A percentile compares a stretch with the other conserved stretches of the same genome.
These are phyloP conservation scores for Cladophialophora yegresii DNA, from an alignment of 2,329 filamentous ascomycete genomes.

Conservation along the genomic window DNA sequence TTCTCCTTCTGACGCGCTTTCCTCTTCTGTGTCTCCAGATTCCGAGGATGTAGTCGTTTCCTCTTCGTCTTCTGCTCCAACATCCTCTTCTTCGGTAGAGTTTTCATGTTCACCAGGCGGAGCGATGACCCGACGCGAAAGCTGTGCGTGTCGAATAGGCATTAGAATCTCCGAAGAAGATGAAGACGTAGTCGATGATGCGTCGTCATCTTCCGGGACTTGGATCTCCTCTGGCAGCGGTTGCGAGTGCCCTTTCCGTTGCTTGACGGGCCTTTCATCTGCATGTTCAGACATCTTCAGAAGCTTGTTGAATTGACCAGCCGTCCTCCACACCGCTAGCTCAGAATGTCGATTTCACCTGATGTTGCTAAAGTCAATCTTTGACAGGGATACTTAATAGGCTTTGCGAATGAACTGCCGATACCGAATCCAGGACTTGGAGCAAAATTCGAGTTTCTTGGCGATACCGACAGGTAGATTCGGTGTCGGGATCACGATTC, in stretches of 20 bases:
- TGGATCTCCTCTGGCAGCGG: not conserved
- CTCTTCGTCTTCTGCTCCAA: not conserved
- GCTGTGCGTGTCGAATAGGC: not conserved
- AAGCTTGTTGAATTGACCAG: not conserved
- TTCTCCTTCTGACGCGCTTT: slow-evolving; percentile 7
- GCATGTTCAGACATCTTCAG: not conserved
- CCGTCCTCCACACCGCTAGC: not conserved
- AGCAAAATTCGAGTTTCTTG: not conserved
- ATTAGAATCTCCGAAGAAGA: not conserved
- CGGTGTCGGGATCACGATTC: too few relatives aligned
- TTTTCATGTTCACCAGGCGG: slow-evolving; percentile 1
- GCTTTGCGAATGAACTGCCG: not conserved
- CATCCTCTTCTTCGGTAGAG: not conserved
- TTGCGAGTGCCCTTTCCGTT: not conserved
- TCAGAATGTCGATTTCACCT: not conserved
- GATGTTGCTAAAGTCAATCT: not conserved
- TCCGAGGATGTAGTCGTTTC: slow-evolving; percentile 18
- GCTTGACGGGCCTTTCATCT: not conserved
- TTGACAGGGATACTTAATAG: not conserved
- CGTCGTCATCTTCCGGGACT: not conserved
- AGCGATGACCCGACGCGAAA: not conserved
- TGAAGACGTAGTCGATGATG: not conserved
- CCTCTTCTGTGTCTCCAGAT: slow-evolving; percentile 6
- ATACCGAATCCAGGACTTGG: not conserved
- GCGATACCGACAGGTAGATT: too few relatives aligned